These are phyloP conservation scores for Phytophthora fragariaefolia DNA, from an alignment of 352 stramenopile genomes.

Conservation along the genomic window DNA sequence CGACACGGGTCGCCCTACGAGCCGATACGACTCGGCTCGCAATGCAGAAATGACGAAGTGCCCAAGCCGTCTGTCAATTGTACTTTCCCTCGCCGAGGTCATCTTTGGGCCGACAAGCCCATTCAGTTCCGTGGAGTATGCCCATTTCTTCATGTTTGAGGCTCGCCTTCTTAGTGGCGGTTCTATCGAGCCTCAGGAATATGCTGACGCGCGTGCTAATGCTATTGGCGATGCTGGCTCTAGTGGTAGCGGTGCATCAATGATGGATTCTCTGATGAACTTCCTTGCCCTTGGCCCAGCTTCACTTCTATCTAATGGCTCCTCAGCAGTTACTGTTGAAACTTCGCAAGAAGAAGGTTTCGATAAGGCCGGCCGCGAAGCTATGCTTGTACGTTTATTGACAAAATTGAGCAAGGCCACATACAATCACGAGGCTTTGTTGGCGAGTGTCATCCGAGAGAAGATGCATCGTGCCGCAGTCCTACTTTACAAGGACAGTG, in stretches of 20 bases:
- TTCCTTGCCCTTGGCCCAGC: conserved; percentile 82
- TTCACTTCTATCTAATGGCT: conserved; percentile 56
- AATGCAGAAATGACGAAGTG: conserved; percentile 80
- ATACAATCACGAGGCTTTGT: conserved; percentile 78
- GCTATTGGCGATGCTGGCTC: conserved; percentile 56
- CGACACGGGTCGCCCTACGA: conserved; percentile 57
- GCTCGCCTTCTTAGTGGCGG: conserved; percentile 84
- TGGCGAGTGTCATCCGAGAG: conserved; percentile 75
- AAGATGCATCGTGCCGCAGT: conserved; percentile 87
- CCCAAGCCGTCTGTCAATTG: conserved; percentile 83
- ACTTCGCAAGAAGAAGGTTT: conserved; percentile 86
- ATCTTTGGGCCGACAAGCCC: conserved; percentile 69
- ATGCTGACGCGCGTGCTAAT: conserved; percentile 70
- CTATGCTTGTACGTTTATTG: conserved; percentile 86
- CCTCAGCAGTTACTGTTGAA: conserved; percentile 46
- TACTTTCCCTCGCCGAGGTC: conserved; percentile 82
- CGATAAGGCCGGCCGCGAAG: conserved; percentile 80
- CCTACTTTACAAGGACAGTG: conserved; percentile 82
- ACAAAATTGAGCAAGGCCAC: conserved; percentile 84
- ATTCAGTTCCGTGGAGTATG: conserved; percentile 86
- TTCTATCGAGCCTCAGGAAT: conserved; percentile 84
- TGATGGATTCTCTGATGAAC: conserved; percentile 92
- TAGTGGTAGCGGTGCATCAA: conserved; percentile 53
- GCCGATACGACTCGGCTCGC: conserved; percentile 77
- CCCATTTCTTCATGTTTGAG: conserved; percentile 92